Conservation (phyloP, 2,329 filamentous ascomycete genomes). For the Ophiostoma fasciatum region DNA sequence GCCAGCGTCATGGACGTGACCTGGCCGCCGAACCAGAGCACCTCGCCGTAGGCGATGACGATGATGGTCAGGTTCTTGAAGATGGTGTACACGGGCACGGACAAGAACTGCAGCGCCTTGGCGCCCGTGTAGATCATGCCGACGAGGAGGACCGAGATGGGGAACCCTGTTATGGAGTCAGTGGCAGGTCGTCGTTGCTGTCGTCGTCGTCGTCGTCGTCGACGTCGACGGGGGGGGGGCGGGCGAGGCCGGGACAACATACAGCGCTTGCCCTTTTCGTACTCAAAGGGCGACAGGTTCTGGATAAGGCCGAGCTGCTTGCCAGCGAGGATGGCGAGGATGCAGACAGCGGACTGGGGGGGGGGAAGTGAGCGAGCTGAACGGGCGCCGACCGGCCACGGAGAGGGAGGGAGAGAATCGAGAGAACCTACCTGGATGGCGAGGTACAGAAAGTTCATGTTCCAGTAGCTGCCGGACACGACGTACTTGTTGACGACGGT, state of each 20-base stretch:
- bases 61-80: conserved; percentile 99
- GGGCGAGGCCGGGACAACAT: conserved; percentile 21
- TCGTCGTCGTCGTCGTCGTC: too few relatives aligned
- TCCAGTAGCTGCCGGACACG: conserved; percentile 79
- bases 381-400: not conserved
- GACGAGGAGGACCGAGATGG: conserved; percentile 86
- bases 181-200: not conserved
- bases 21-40: conserved; percentile 92
- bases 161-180: conserved; percentile 55
- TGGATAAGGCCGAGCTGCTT: conserved; percentile 72
- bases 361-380: not conserved
- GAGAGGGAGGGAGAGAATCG: not conserved
- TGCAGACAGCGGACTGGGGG: conserved; percentile 71
- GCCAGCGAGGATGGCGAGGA: conserved; percentile 66
- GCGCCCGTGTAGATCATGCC: conserved; percentile 98
- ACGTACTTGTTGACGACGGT: conserved; percentile 99
- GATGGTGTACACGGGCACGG: conserved; percentile 96
- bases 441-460: conserved; percentile 91
- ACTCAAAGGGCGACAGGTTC: conserved; percentile 67
- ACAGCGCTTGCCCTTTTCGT: conserved; percentile 88
- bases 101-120: conserved; percentile 90
- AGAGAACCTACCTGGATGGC: conserved; percentile 67
- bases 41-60: conserved; percentile 94
- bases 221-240: not conserved
- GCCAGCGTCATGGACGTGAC: conserved; percentile 79